These are phyloP conservation scores for Casuarina equisetifolia DNA, from an alignment of 306 rosid species.

Conservation along the genomic window DNA sequence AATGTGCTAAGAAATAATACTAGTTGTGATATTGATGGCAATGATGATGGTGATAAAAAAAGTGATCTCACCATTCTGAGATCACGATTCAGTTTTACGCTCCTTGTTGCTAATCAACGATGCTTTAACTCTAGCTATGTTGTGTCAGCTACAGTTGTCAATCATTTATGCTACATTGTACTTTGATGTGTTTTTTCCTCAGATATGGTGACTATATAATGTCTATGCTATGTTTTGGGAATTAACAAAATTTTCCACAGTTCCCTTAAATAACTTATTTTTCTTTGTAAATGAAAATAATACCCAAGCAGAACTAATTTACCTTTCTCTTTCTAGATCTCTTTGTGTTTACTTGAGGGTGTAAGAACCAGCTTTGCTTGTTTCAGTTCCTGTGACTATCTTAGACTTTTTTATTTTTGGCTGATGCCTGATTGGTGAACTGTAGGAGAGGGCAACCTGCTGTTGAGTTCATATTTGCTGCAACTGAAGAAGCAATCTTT, in stretches of 20 bases:
- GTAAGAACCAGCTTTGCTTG: constrained; percentile 23
- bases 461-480: constrained; percentile 85
- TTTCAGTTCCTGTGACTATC: constrained; percentile 21
- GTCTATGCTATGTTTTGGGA: not conserved
- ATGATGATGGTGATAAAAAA: not conserved
- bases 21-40: not conserved
- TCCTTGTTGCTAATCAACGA: not conserved
- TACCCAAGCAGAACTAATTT: not conserved
- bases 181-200: not conserved
- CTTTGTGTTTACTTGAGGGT: not conserved
- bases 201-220: not conserved
- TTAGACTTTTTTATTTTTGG: constrained; percentile 18
- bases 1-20: not conserved
- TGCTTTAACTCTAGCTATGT: not conserved
- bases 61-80: not conserved
- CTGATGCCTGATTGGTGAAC: constrained; percentile 38
- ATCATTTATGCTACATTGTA: not conserved
- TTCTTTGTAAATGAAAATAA: not conserved
- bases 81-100: not conserved
- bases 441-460: constrained; percentile 91
- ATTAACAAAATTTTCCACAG: not conserved
- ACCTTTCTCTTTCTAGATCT: not conserved
- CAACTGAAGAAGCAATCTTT: constrained; percentile 86
- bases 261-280: not conserved
- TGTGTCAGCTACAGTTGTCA: not conserved